Conservation (phyloP, 2,329 filamentous ascomycete species). For the Fusarium nisikadoi region DNA sequence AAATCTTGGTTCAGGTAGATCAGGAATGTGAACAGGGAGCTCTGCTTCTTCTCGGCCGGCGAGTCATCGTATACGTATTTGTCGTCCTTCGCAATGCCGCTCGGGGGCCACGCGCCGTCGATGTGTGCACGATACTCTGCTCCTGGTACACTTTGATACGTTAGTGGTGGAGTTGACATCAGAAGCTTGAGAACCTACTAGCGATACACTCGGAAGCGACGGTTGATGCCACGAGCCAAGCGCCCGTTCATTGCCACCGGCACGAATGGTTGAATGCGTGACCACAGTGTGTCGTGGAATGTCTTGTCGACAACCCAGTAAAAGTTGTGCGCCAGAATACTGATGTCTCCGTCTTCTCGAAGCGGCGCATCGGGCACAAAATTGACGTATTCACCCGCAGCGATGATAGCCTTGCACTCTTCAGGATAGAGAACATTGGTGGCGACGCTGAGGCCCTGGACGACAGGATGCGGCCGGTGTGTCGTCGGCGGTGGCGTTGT, state of each 20-base stretch:
- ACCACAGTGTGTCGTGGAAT: conserved; percentile 73
- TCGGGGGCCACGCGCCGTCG: conserved; percentile 78
- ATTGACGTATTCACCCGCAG: conserved; percentile 71
- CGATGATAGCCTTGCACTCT: conserved; percentile 74
- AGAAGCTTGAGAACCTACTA: conserved; percentile 52
- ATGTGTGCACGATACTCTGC: conserved; percentile 79
- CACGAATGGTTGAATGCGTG: conserved; percentile 67
- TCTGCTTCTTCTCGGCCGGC: conserved; percentile 67
- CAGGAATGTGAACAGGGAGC: conserved; percentile 75
- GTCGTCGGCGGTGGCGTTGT: conserved; percentile 57
- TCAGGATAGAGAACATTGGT: conserved; percentile 67
- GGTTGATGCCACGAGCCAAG: conserved; percentile 70
- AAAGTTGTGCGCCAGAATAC: conserved; percentile 77
- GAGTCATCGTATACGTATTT: conserved; percentile 75
- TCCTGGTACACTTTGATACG: conserved; percentile 62
- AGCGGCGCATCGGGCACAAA: conserved; percentile 76
- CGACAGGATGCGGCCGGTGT: conserved; percentile 68
- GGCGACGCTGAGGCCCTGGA: conserved; percentile 70
- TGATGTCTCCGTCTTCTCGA: conserved; percentile 71
- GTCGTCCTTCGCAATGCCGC: conserved; percentile 67
- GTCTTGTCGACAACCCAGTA: conserved; percentile 75
- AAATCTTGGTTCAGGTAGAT: conserved; percentile 79
- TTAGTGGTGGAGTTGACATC: background rate
- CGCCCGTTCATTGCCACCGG: conserved; percentile 66
- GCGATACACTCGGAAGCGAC: conserved; percentile 76